phyloP scores from a whole-genome alignment of 495 filamentous ascomycete species.

The Lasiosphaeria miniovina region DNA sequence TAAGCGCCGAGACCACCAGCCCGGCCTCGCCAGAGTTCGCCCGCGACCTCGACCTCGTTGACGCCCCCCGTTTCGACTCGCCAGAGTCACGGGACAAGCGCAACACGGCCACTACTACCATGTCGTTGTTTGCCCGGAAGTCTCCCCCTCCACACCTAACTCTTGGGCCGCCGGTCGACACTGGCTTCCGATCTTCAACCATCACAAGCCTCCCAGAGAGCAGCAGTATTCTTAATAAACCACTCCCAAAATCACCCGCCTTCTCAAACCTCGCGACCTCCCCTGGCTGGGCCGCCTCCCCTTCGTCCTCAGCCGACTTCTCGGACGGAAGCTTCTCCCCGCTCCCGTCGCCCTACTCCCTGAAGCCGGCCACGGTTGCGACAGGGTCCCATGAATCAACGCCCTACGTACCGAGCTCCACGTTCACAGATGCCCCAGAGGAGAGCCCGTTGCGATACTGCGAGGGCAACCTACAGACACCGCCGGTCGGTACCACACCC shows the following conservation, averaged over 20 bases:
- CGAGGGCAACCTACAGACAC: slow-evolving; percentile 47
- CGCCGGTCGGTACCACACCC: slow-evolving; percentile 23
- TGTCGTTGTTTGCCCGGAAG: slow-evolving; percentile 45
- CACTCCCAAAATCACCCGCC: slow-evolving; percentile 51
- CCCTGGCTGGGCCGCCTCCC: slow-evolving; percentile 51
- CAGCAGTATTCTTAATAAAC: slow-evolving; percentile 44
- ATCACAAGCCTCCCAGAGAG: slow-evolving; percentile 13
- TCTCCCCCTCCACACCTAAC: slow-evolving; percentile 49
- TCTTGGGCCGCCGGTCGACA: slow-evolving; percentile 32
- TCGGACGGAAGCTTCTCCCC: slow-evolving; percentile 52
- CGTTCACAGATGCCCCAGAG: slow-evolving; percentile 30
- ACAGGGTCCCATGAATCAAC: slow-evolving; percentile 39
- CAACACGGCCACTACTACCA: slow-evolving; percentile 34
- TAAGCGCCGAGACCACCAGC: slow-evolving; percentile 36
- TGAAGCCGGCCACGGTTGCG: slow-evolving; percentile 31
- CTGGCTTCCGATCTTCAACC: slow-evolving; percentile 24
- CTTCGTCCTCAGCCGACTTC: slow-evolving; percentile 44
- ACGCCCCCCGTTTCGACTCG: slow-evolving; percentile 12
- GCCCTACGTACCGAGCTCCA: slow-evolving; percentile 32
- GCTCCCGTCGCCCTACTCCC: slow-evolving; percentile 43
- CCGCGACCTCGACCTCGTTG: slow-evolving; percentile 28
- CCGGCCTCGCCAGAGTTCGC: slow-evolving; percentile 33
- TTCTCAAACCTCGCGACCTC: slow-evolving; percentile 50
- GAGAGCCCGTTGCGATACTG: slow-evolving; percentile 38
- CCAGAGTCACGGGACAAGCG: slow-evolving; percentile 23